A percentile compares a stretch with the other conserved stretches of the same genome.
Evolutionary conservation across 2,329 filamentous ascomycete genomes (phyloP).

Genomic region (Bipolaris oryzae): DNA sequence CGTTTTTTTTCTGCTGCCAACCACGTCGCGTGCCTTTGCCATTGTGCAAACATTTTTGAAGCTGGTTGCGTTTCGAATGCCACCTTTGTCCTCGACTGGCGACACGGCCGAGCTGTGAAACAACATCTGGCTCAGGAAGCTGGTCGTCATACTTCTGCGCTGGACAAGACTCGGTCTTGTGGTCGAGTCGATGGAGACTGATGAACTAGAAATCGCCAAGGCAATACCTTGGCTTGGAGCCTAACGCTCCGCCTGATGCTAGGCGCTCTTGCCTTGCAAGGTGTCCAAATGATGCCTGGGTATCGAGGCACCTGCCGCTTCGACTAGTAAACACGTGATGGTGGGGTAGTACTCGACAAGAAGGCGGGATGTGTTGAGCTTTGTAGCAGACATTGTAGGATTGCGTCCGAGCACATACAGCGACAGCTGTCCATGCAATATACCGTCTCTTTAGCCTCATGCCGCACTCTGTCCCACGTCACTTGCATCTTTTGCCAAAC

Average conservation of each 20-base stretch:
- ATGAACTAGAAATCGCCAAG: neutral
- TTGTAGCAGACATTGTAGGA: constrained; percentile 5
- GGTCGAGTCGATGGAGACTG: neutral
- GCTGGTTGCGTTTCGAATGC: constrained; percentile 27
- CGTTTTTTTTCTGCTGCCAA: constrained; percentile 3
- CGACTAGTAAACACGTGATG: constrained; percentile 4
- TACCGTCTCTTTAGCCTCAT: neutral
- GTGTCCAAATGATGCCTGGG: neutral
- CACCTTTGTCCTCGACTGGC: neutral
- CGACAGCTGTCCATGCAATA: constrained; percentile 18
- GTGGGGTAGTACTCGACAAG: constrained; percentile 4
- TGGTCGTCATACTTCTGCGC: neutral
- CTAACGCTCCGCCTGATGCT: neutral
- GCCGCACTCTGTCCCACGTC: constrained; percentile 16
- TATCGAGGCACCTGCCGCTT: neutral
- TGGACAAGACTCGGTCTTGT: neutral
- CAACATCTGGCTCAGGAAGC: constrained; percentile 10
- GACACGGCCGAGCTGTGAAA: constrained; percentile 21
- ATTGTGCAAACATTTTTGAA: constrained; percentile 31
- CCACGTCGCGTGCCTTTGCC: constrained; percentile 17
- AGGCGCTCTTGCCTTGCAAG: neutral
- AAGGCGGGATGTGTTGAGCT: neutral
- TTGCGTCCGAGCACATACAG: constrained; percentile 2
- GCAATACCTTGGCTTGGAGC: neutral
- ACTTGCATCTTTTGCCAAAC: constrained; percentile 21